phyloP scores from a whole-genome alignment of 2,329 filamentous ascomycete species.

The Dactylellina leptospora region DNA sequence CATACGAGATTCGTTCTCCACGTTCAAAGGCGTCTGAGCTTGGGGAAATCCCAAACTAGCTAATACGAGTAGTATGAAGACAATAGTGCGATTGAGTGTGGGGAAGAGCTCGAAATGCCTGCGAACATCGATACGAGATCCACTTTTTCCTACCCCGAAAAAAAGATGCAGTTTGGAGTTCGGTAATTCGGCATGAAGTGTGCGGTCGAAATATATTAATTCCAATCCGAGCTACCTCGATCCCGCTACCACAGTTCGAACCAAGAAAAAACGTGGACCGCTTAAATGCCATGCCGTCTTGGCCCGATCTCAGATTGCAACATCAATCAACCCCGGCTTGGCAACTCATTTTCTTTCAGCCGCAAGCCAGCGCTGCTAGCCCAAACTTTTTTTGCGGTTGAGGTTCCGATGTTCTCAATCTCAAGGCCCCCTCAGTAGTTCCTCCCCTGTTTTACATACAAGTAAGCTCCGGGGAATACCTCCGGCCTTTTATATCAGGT shows the following conservation, averaged over 20 bases:
- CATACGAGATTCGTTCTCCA: constrained; percentile 17
- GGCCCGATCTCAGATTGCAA: constrained; percentile 13
- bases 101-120: constrained; percentile 11
- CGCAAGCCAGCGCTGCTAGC: no score
- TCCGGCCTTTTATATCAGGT: no score
- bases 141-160: not conserved
- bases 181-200: constrained; percentile 26
- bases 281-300: constrained; percentile 49
- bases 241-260: constrained; percentile 1
- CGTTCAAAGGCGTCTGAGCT: constrained; percentile 26
- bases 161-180: not conserved
- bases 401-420: no score
- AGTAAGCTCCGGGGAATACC: no score
- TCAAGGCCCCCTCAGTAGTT: no score
- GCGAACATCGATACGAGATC: not conserved
- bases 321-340: not conserved
- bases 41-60: no score
- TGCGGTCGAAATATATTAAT: no score
- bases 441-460: no score
- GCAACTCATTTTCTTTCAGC: not conserved
- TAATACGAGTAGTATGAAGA: not conserved
- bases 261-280: constrained; percentile 34
- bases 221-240: no score
- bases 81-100: constrained; percentile 10
- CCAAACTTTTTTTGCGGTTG: no score